Evolutionary conservation across 768 basidiomycete species (phyloP), one percentile per base, ranked within the genome.

Genomic region (Tricholoma bakamatsutake): DNA sequence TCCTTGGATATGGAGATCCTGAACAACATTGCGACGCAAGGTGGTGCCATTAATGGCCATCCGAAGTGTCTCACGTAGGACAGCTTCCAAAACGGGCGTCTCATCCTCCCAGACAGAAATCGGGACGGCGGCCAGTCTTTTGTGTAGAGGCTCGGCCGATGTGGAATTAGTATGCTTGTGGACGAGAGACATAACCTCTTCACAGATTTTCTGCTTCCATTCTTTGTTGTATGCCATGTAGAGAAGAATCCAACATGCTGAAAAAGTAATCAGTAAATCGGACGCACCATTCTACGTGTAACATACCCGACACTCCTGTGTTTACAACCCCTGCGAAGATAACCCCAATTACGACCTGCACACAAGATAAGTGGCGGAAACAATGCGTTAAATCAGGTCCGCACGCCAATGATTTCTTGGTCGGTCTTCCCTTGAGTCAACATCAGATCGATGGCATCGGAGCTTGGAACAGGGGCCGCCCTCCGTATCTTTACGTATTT

Each of bases 61-160:
- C 8, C 75, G 69, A 4, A 78, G 59, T 0, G 75, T 76, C 57
- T 77, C 75, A 11, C 73, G 69, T 18, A 75, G 68, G 15, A 73
- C 62, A 10, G 67, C 55, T 15, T 76, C 74, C 30, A 76, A 17
- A 13, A 63, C 59, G 5, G 75, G 74, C 61, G 74, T 68, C 48
- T 73, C 66, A 12, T 71, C 70, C 57, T 77, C 76, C 76, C 75
- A 77, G 17, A 68, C 73, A 1, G 58, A 48, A 43, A 72, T 58
- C 0, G 75, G 71, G 34, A 77, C 67, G 5, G 62, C 28, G 1
- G 72, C 56, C 10, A 77, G 68, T 3, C 69, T 71, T 43, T 64
- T 64, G 57, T 73, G 66, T 8, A 74, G 62, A 4, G 71, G 63
- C 10, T 74, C 71, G 1, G 50, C 24, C 1, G 67, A 61, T 0